Percentiles rank a stretch among this genome's conserved stretches.
Conservation (phyloP, 768 basidiomycete genomes). For the Pleurotus tuber-regium region DNA sequence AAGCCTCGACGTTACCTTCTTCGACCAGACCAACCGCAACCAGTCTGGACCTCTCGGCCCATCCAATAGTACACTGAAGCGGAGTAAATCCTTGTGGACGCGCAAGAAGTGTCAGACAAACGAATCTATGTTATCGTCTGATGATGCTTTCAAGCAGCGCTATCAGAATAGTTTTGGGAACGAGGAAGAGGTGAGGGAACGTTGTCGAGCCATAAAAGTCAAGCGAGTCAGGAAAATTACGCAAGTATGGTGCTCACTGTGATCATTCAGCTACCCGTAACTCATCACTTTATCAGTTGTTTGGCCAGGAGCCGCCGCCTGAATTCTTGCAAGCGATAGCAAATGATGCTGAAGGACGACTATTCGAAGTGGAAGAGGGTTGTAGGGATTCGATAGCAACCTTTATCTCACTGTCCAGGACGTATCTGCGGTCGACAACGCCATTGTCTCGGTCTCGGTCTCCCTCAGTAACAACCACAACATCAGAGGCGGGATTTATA, state of each 20-base stretch:
- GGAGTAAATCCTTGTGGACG: slow-evolving; percentile 29
- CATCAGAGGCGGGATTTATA: slow-evolving; percentile 3
- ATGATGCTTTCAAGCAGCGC: slow-evolving; percentile 17
- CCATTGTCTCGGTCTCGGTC: slow-evolving; percentile 11
- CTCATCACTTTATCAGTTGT: slow-evolving; percentile 31
- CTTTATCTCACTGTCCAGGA: slow-evolving; percentile 10
- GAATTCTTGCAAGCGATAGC: slow-evolving; percentile 35
- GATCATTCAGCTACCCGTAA: neutral
- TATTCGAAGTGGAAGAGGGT: neutral
- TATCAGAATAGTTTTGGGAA: slow-evolving; percentile 21
- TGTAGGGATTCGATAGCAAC: slow-evolving; percentile 22
- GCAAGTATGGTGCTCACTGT: slow-evolving; percentile 32
- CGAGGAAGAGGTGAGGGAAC: slow-evolving; percentile 22
- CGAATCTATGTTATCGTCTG: neutral
- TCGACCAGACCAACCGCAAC: neutral
- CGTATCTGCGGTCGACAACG: slow-evolving; percentile 7
- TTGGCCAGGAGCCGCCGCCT: slow-evolving; percentile 47
- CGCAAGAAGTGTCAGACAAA: slow-evolving; percentile 3
- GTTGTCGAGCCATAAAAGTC: slow-evolving; percentile 38
- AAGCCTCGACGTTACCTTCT: slow-evolving; percentile 8
- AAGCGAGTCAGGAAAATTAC: slow-evolving; percentile 49
- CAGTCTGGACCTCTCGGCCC: neutral
- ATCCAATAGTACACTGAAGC: slow-evolving; percentile 17
- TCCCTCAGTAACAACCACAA: slow-evolving; percentile 13
- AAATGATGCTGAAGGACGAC: slow-evolving; percentile 17